Conservation (phyloP, 495 filamentous ascomycete species). For the Pseudomonodictys pantanalensis region DNA sequence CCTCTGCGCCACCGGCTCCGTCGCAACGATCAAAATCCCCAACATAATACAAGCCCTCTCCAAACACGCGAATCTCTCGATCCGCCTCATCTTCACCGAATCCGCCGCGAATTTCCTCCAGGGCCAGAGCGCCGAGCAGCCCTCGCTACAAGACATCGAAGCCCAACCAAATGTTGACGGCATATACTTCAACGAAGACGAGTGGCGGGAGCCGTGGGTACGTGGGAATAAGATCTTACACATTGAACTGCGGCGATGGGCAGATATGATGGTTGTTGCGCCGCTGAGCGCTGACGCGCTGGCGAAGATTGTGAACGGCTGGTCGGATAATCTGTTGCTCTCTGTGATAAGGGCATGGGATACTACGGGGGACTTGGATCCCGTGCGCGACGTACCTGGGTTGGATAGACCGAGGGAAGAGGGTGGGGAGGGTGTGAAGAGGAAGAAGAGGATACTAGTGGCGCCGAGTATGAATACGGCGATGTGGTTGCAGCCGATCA, state of each 20-base stretch:
- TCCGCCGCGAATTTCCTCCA: constrained; percentile 68
- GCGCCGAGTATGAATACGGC: constrained; percentile 85
- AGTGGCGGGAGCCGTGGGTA: constrained; percentile 74
- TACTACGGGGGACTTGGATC: constrained; percentile 60
- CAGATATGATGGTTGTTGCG: constrained; percentile 74
- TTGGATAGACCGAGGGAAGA: constrained; percentile 2
- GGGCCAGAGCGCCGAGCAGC: constrained; percentile 69
- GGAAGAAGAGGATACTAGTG: constrained; percentile 56
- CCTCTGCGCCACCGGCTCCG: constrained; percentile 71
- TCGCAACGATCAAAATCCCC: constrained; percentile 89
- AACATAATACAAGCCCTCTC: constrained; percentile 62
- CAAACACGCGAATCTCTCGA: constrained; percentile 59
- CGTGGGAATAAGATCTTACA: constrained; percentile 70
- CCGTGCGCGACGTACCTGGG: constrained; percentile 16
- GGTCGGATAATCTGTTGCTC: constrained; percentile 65
- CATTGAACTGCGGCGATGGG: constrained; percentile 80
- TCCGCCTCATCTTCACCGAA: constrained; percentile 73
- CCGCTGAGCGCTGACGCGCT: constrained; percentile 77
- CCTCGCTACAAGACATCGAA: constrained; percentile 52
- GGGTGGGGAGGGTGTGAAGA: constrained; percentile 1
- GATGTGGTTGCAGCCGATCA: constrained; percentile 87
- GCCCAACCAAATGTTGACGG: constrained; percentile 61
- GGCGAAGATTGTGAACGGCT: constrained; percentile 69
- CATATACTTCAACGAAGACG: constrained; percentile 73
- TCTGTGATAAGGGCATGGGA: constrained; percentile 88